These are phyloP conservation scores for Pseudocercospora crystallina DNA, from an alignment of 2,329 filamentous ascomycete genomes.

Conservation along the genomic window DNA sequence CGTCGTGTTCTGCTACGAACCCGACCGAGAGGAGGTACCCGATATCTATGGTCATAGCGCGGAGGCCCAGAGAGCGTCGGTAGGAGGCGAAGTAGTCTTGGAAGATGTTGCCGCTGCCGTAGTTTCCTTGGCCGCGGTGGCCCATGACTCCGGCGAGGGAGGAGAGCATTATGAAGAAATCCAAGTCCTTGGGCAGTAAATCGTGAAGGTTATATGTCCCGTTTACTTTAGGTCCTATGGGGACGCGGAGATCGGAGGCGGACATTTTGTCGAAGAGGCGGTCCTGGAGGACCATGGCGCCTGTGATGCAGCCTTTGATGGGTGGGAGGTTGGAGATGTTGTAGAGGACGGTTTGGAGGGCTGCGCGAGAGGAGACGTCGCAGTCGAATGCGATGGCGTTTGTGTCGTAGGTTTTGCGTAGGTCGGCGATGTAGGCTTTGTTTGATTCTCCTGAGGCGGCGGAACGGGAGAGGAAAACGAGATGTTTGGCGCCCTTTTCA, in stretches of 20 bases:
- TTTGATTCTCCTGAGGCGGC: slow-evolving; percentile 6
- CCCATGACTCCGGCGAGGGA: slow-evolving; percentile 27
- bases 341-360: slow-evolving; percentile 22
- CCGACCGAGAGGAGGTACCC: slow-evolving; percentile 36
- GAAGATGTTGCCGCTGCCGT: slow-evolving; percentile 42
- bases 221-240: slow-evolving; percentile 28
- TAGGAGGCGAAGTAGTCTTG: slow-evolving; percentile 30
- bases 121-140: slow-evolving; percentile 41
- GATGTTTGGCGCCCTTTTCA: slow-evolving; percentile 8
- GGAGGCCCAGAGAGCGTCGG: slow-evolving; percentile 26
- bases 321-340: slow-evolving; percentile 26
- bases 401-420: slow-evolving; percentile 2
- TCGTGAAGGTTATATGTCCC: slow-evolving; percentile 31
- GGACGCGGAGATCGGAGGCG: slow-evolving; percentile 8
- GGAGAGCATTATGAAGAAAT: slow-evolving; percentile 35
- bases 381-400: slow-evolving; percentile 12
- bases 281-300: slow-evolving; percentile 35
- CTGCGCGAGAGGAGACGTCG: slow-evolving; percentile 8
- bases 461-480: slow-evolving; percentile 13
- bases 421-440: slow-evolving; percentile 2
- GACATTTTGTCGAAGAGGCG: slow-evolving; percentile 28
- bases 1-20: slow-evolving; percentile 16
- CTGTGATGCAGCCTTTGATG: slow-evolving; percentile 45
- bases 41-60: slow-evolving; percentile 31
- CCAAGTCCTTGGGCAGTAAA: slow-evolving; percentile 22